A percentile compares a stretch with the other conserved stretches of the same genome.
These are phyloP conservation scores for Macadamia tetraphylla DNA, from an alignment of 164 flowering plant genomes.

Conservation along the genomic window DNA sequence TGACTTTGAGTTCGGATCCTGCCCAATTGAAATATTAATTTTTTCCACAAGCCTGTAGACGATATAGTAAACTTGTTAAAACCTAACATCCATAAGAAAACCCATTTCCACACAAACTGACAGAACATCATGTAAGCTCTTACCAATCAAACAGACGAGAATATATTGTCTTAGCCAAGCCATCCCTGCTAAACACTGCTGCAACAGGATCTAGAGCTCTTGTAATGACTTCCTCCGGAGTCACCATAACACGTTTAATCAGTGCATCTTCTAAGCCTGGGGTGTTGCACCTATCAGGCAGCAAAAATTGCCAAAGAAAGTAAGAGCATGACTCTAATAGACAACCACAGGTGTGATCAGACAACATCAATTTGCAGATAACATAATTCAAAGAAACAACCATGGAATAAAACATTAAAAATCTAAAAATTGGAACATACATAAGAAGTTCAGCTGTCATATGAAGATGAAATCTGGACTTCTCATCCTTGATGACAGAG, in stretches of 20 bases:
- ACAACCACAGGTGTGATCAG: neutral
- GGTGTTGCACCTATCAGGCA: slow-evolving; percentile 63
- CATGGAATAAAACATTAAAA: neutral
- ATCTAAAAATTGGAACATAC: slow-evolving; percentile 19
- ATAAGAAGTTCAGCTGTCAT: slow-evolving; percentile 54
- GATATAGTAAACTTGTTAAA: slow-evolving; percentile 6
- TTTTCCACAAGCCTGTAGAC: slow-evolving; percentile 84
- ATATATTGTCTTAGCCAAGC: slow-evolving; percentile 88
- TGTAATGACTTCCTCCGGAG: slow-evolving; percentile 96
- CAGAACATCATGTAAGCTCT: neutral
- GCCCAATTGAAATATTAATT: slow-evolving; percentile 92
- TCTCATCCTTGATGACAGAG: slow-evolving; percentile 52
- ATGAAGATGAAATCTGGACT: slow-evolving; percentile 48
- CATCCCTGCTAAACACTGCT: slow-evolving; percentile 92
- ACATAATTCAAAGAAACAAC: no score
- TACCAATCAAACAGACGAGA: slow-evolving; percentile 99
- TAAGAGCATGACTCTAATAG: no score
- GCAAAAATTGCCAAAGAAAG: neutral
- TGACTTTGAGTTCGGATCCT: slow-evolving; percentile 86
- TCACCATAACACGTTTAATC: slow-evolving; percentile 89
- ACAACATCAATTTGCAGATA: neutral
- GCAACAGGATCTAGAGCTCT: slow-evolving; percentile 87
- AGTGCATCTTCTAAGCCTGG: slow-evolving; percentile 89
- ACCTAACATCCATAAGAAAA: slow-evolving; percentile 1
- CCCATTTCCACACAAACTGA: neutral